Evolutionary conservation across 2,329 filamentous ascomycete genomes (phyloP).

Genomic region (Rhexocercosporidium sp.): DNA sequence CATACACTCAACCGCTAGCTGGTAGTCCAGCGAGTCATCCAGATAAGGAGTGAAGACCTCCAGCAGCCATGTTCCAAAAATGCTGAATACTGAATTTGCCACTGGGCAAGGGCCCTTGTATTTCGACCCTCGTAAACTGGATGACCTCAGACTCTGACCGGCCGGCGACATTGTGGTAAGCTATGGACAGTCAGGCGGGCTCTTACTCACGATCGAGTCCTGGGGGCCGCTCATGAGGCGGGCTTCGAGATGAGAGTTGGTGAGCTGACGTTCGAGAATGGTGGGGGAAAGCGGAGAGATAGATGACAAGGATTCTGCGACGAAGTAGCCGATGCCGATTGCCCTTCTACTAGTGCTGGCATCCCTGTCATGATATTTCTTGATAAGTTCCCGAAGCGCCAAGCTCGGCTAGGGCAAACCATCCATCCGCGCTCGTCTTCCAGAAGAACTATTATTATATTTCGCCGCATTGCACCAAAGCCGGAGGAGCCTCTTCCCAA

Average conservation of each 20-base stretch:
- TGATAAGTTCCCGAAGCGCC: constrained; percentile 18
- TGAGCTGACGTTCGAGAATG: background rate
- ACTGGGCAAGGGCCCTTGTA: background rate
- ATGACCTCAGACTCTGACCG: background rate
- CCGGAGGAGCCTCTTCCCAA: constrained; percentile 11
- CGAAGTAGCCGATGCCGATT: background rate
- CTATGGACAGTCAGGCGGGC: background rate
- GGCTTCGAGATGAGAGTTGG: background rate
- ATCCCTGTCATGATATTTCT: background rate
- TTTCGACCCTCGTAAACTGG: background rate
- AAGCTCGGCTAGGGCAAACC: constrained; percentile 24
- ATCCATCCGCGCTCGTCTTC: no score
- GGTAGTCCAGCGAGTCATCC: background rate
- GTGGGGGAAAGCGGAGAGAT: background rate
- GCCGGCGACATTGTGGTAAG: background rate
- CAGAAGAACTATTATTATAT: background rate
- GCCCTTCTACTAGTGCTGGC: background rate
- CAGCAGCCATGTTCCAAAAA: background rate
- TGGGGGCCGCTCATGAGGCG: no score
- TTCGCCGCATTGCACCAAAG: background rate
- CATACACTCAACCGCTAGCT: background rate
- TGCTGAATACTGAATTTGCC: background rate
- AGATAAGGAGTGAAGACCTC: background rate
- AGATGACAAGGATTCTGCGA: background rate
- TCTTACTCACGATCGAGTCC: background rate